phyloP scores from a whole-genome alignment of 306 rosid genomes.

The Corylus heterophylla region DNA sequence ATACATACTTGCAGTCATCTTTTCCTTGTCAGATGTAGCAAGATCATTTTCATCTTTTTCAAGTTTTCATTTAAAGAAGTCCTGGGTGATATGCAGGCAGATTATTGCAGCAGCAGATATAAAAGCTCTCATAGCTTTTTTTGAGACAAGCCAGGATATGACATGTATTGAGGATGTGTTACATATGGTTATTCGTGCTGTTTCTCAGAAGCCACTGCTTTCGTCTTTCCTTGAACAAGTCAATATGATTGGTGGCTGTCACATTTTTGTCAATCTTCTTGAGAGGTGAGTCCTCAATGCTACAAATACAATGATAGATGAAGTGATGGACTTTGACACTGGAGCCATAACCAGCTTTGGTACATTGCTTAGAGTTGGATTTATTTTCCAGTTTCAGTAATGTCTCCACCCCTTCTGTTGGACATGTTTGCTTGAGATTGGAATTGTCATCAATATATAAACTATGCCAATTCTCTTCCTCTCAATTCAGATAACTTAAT shows the following conservation, averaged over 20 bases:
- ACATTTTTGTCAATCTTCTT: constrained; percentile 91
- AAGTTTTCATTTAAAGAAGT: constrained; percentile 30
- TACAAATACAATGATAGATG: constrained; percentile 4
- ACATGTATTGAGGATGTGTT: constrained; percentile 91
- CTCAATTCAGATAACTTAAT: background rate
- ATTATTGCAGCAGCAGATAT: constrained; percentile 72
- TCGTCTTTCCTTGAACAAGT: constrained; percentile 91
- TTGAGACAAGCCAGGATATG: constrained; percentile 86
- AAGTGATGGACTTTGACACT: constrained; percentile 1
- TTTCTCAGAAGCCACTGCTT: constrained; percentile 77
- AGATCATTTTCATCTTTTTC: constrained; percentile 5
- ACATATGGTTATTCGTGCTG: constrained; percentile 91
- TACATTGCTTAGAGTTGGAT: background rate
- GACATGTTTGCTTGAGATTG: background rate
- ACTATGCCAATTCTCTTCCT: background rate
- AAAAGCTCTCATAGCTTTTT: constrained; percentile 84
- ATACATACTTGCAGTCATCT: constrained; percentile 9
- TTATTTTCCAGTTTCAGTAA: background rate
- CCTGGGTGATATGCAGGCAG: constrained; percentile 61
- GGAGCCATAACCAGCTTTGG: constrained; percentile 8
- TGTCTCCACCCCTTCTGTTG: background rate
- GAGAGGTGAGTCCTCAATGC: constrained; percentile 58
- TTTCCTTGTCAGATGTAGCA: constrained; percentile 17
- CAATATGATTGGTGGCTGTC: constrained; percentile 72
- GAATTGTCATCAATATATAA: background rate